phyloP scores from a whole-genome alignment of 768 basidiomycete genomes.

The Podaxis sp. region DNA sequence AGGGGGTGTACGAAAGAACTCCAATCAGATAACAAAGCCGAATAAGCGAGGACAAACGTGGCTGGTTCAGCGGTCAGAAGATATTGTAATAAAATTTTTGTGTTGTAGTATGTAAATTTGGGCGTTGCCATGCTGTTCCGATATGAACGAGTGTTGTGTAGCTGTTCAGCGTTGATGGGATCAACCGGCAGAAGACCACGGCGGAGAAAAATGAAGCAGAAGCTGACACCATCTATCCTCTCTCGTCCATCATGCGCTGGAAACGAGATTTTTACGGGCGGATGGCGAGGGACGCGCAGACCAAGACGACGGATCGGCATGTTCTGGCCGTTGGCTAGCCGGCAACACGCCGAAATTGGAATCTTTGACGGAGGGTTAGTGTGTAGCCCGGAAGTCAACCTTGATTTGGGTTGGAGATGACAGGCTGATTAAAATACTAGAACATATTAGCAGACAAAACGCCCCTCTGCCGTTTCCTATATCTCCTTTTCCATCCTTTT shows the following conservation, averaged over 20 bases:
- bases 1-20: neutral
- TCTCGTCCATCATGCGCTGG: neutral
- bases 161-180: neutral
- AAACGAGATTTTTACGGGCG: neutral
- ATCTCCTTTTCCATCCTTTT: constrained; percentile 3
- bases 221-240: neutral
- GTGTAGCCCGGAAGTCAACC: neutral
- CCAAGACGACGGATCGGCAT: neutral
- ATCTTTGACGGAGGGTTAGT: neutral
- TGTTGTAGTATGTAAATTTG: neutral
- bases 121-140: constrained; percentile 1
- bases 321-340: neutral
- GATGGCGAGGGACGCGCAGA: neutral
- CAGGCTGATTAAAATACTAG: neutral
- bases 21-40: neutral
- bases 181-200: neutral
- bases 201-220: neutral
- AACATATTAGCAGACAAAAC: neutral
- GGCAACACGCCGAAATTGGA: neutral
- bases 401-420: constrained; percentile 8
- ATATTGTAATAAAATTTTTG: neutral
- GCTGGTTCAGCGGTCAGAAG: neutral
- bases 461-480: constrained; percentile 14
- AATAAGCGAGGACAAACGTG: neutral
- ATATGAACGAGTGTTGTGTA: neutral